phyloP scores from a whole-genome alignment of 2,329 filamentous ascomycete species.

The Aspergillus sp. region DNA sequence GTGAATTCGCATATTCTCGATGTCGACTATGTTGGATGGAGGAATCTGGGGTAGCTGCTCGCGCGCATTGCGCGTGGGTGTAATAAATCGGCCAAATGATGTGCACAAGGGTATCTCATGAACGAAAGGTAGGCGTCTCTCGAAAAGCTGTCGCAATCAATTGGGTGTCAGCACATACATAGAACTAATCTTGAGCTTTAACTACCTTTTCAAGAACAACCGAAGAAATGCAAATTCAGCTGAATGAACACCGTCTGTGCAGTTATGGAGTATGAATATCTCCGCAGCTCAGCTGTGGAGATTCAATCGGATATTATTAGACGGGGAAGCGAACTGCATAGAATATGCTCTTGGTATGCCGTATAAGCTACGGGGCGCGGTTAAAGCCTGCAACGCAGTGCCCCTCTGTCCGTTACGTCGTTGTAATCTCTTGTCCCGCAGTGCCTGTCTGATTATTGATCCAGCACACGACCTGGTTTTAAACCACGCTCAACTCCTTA shows the following conservation, averaged over 20 bases:
- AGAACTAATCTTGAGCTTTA: no score
- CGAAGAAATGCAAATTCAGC: no score
- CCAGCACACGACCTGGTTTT: no score
- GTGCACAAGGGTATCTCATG: background rate
- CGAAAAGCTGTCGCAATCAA: background rate
- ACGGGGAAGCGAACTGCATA: conserved; percentile 1
- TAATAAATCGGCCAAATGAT: conserved; percentile 2
- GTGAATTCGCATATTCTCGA: background rate
- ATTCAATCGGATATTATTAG: background rate
- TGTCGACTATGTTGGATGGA: conserved; percentile 5
- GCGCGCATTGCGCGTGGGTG: conserved; percentile 9
- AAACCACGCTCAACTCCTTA: no score
- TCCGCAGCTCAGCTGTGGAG: conserved; percentile 15
- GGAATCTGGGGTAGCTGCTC: background rate
- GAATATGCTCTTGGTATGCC: conserved; percentile 4
- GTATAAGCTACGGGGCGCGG: conserved; percentile 15
- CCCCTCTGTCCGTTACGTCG: conserved; percentile 25
- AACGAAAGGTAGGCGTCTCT: background rate
- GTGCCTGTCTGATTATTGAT: no score
- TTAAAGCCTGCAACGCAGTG: conserved; percentile 12
- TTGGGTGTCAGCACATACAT: background rate
- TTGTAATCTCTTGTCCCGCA: no score
- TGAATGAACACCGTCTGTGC: background rate
- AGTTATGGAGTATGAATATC: conserved; percentile 1
- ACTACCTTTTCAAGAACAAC: no score